Conservation (phyloP, 148 eudicot genomes). For the Silene uniflora region DNA sequence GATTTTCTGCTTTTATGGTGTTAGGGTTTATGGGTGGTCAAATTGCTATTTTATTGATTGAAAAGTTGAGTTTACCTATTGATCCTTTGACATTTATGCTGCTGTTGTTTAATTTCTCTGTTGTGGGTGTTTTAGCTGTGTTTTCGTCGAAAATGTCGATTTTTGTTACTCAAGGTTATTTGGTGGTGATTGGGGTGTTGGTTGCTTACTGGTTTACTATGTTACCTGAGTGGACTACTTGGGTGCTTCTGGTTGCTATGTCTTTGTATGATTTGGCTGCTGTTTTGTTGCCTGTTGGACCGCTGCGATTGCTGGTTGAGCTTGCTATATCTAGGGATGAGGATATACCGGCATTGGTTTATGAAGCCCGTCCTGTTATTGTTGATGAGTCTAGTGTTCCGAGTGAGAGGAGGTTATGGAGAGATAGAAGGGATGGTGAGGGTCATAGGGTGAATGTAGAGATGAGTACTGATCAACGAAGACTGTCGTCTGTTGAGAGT, state of each 20-base stretch:
- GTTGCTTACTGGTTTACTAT: slow-evolving; percentile 95
- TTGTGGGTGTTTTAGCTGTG: slow-evolving; percentile 82
- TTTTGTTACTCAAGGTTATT: slow-evolving; percentile 64
- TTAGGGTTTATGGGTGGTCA: slow-evolving; percentile 86
- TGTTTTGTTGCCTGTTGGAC: slow-evolving; percentile 89
- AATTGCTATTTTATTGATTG: slow-evolving; percentile 44
- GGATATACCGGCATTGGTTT: slow-evolving; percentile 92
- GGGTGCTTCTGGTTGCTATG: slow-evolving; percentile 89
- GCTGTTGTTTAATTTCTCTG: slow-evolving; percentile 61
- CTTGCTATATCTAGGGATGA: slow-evolving; percentile 88
- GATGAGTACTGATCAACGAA: slow-evolving; percentile 16
- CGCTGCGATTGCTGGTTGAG: slow-evolving; percentile 84
- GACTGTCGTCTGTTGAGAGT: slow-evolving; percentile 24
- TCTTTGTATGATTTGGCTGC: slow-evolving; percentile 91
- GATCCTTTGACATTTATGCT: slow-evolving; percentile 59
- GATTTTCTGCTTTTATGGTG: slow-evolving; percentile 76
- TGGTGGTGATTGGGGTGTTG: slow-evolving; percentile 84
- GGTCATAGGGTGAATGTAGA: slow-evolving; percentile 17
- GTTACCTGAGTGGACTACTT: slow-evolving; percentile 97
- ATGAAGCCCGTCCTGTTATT: slow-evolving; percentile 84
- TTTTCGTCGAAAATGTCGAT: slow-evolving; percentile 70
- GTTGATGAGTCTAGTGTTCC: slow-evolving; percentile 31
- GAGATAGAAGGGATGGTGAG: slow-evolving; percentile 30
- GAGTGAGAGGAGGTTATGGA: slow-evolving; percentile 62
- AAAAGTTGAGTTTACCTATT: slow-evolving; percentile 39